Conservation (phyloP, 2,329 filamentous ascomycete species). For the Penicillium expansum region DNA sequence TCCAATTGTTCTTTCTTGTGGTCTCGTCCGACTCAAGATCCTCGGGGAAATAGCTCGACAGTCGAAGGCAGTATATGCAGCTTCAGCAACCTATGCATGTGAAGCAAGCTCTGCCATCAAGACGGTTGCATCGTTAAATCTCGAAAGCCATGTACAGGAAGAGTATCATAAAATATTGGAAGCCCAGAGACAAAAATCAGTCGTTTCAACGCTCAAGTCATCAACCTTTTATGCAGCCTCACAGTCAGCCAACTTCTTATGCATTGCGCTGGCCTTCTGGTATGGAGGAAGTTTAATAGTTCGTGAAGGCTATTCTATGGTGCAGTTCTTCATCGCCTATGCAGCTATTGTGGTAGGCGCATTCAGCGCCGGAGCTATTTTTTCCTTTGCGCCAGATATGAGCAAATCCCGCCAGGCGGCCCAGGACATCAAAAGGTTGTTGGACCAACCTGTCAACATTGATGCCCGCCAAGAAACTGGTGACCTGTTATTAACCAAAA, state of each 20-base stretch:
- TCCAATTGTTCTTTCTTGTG: constrained; percentile 72
- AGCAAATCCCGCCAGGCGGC: constrained; percentile 31
- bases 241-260: constrained; percentile 24
- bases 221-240: constrained; percentile 28
- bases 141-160: constrained; percentile 73
- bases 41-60: neutral
- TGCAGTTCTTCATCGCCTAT: constrained; percentile 47
- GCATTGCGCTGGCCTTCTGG: constrained; percentile 55
- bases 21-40: constrained; percentile 31
- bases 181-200: constrained; percentile 63
- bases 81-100: constrained; percentile 80
- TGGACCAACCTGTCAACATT: constrained; percentile 45
- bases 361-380: constrained; percentile 25
- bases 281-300: constrained; percentile 60
- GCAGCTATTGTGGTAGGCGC: constrained; percentile 40
- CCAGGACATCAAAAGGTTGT: constrained; percentile 39
- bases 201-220: constrained; percentile 58
- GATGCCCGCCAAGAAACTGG: constrained; percentile 4
- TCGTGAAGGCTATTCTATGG: constrained; percentile 43
- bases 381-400: constrained; percentile 32
- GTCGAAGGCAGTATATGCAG: constrained; percentile 74
- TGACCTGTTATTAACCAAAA: neutral
- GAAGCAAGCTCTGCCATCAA: constrained; percentile 57
- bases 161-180: constrained; percentile 68
- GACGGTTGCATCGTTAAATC: constrained; percentile 71